phyloP scores from a whole-genome alignment of 2,329 filamentous ascomycete genomes.

The Gaeumannomyces sp. region DNA sequence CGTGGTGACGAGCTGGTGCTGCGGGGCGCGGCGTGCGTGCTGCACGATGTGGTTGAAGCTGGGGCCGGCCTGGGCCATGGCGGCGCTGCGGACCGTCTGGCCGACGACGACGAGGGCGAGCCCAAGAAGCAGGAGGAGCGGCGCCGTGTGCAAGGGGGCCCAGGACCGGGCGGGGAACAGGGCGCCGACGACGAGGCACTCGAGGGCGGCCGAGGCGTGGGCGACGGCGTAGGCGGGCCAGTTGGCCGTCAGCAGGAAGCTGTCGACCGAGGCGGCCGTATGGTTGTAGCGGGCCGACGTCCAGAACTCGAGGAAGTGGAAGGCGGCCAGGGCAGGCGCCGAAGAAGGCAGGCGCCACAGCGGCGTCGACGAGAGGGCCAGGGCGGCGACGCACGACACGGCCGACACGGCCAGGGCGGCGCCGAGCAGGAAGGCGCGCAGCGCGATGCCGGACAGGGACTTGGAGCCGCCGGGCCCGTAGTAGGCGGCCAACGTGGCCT shows the following conservation, averaged over 20 bases:
- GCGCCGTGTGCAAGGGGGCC: constrained; percentile 37
- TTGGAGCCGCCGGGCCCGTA: constrained; percentile 43
- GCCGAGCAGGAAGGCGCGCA: constrained; percentile 50
- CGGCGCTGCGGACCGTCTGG: constrained; percentile 69
- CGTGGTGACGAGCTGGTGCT: constrained; percentile 74
- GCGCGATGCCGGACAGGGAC: constrained; percentile 53
- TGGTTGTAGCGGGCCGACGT: constrained; percentile 83
- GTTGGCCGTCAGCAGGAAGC: constrained; percentile 81
- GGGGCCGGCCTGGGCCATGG: constrained; percentile 82
- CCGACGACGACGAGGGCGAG: constrained; percentile 60
- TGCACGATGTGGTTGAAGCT: constrained; percentile 92
- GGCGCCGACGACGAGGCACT: constrained; percentile 58
- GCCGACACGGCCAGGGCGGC: constrained; percentile 31
- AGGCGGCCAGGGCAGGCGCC: constrained; percentile 62
- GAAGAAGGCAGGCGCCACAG: constrained; percentile 62
- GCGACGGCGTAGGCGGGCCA: constrained; percentile 80
- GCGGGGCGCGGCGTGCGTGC: constrained; percentile 55
- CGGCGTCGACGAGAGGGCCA: constrained; percentile 35
- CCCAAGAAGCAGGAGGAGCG: constrained; percentile 47
- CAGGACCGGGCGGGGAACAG: constrained; percentile 46
- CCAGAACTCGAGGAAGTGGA: constrained; percentile 97
- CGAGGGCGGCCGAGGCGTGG: constrained; percentile 66
- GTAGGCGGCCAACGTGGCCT: constrained; percentile 16
- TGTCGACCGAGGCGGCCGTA: constrained; percentile 59
- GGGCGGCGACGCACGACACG: constrained; percentile 22